These are phyloP conservation scores for Coffea eugenioides DNA, from an alignment of 257 asterid genomes.

Conservation along the genomic window DNA sequence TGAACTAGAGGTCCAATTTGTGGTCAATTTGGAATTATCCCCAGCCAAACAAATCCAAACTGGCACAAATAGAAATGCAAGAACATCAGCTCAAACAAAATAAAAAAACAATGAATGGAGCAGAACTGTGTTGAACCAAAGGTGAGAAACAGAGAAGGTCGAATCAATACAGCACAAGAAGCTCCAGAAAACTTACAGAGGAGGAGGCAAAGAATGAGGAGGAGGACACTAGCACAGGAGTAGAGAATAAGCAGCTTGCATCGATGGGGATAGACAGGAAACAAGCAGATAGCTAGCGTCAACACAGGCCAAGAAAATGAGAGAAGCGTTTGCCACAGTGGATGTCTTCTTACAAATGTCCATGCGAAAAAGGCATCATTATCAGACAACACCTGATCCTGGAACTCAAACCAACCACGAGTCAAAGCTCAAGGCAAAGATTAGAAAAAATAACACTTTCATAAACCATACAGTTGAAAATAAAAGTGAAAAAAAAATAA, in stretches of 20 bases:
- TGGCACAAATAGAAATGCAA: neutral
- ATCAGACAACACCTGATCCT: constrained; percentile 93
- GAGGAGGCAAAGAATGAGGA: constrained; percentile 81
- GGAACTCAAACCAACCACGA: constrained; percentile 29
- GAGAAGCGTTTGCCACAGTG: constrained; percentile 97
- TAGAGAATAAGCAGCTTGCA: constrained; percentile 90
- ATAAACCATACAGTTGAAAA: neutral
- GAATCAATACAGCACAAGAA: constrained; percentile 7
- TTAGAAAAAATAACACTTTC: constrained; percentile 6
- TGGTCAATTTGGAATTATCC: neutral
- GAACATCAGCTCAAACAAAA: neutral
- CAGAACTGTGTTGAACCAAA: neutral
- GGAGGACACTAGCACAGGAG: constrained; percentile 91
- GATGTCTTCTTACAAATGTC: constrained; percentile 89
- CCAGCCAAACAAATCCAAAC: neutral
- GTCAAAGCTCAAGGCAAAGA: constrained; percentile 4
- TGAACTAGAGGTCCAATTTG: neutral
- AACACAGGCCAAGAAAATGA: constrained; percentile 97
- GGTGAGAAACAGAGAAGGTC: constrained; percentile 2
- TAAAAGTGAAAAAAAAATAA: neutral
- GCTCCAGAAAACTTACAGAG: constrained; percentile 52
- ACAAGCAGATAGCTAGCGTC: constrained; percentile 95
- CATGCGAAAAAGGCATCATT: constrained; percentile 96
- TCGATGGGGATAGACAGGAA: constrained; percentile 95
- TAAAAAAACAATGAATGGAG: neutral